A percentile compares a stretch with the other conserved stretches of the same genome.
These are phyloP conservation scores for Aquanectria penicillioides DNA, from an alignment of 2,329 filamentous ascomycete genomes.

Conservation along the genomic window DNA sequence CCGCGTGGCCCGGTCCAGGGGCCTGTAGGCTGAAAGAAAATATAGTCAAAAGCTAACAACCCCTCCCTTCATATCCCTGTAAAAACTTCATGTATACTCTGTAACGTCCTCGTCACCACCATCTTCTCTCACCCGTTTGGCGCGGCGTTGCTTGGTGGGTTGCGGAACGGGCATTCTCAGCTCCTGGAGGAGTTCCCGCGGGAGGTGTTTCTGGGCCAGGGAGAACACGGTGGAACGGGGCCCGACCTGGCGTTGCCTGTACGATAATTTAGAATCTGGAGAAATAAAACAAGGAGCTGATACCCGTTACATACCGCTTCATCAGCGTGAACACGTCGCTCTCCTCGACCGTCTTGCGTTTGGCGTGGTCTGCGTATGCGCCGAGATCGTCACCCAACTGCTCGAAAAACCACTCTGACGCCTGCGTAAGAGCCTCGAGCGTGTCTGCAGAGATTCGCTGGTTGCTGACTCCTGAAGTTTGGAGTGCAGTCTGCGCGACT, in stretches of 20 bases:
- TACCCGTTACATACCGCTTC: constrained; percentile 72
- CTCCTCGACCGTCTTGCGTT: constrained; percentile 86
- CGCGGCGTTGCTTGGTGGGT: constrained; percentile 58
- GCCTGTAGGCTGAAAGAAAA: constrained; percentile 37
- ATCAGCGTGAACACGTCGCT: constrained; percentile 84
- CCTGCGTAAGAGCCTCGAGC: constrained; percentile 78
- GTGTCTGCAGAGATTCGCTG: constrained; percentile 78
- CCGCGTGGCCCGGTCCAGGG: constrained; percentile 61
- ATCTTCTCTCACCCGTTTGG: constrained; percentile 43
- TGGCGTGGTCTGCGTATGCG: constrained; percentile 83
- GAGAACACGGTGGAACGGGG: constrained; percentile 81
- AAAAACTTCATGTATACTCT: constrained; percentile 46
- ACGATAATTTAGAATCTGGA: constrained; percentile 44
- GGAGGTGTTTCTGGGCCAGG: constrained; percentile 84
- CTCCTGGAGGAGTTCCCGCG: constrained; percentile 84
- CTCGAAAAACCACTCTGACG: constrained; percentile 92
- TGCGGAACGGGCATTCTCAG: constrained; percentile 74
- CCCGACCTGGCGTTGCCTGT: constrained; percentile 81
- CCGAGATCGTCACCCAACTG: constrained; percentile 83
- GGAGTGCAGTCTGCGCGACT: constrained; percentile 76
- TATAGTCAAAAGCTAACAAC: constrained; percentile 5
- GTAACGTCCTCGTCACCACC: constrained; percentile 48
- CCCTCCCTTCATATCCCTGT: constrained; percentile 22
- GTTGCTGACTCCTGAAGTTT: constrained; percentile 72
- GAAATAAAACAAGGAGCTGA: constrained; percentile 33